Base-by-base conservation (phyloP, 345 rosid genomes). In the Populus pruinosa region DNA sequence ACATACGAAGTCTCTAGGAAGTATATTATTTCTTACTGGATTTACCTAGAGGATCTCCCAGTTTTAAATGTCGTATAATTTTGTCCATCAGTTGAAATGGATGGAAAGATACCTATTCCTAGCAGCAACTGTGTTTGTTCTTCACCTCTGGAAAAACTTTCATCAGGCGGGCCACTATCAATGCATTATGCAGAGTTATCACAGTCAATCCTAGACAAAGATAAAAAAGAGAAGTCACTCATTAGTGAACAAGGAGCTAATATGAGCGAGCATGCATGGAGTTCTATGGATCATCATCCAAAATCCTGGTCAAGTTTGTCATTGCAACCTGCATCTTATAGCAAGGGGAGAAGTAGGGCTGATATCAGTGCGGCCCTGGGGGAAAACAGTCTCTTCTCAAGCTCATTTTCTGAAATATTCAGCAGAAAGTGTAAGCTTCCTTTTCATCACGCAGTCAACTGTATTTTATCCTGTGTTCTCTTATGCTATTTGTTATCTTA, bases 341-440 rank as follows among this genome's bases (percentile, higher is more conserved):
- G 59, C 75, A 77, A 80, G 67, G 84, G 73, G 76, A 47, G 84
- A 80, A 79, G 81, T 53, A 78, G 71, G 86, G 79, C 44, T 73
- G 81, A 87, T 82, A 70, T 69, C 63, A 49, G 43, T 69, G 65
- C 41, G 23, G 80, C 81, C 67, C 89, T 85, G 85, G 88, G 87
- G 86, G 99, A 95, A 83, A 93, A 92, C 87, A 91, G 99, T 83
- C 88, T 95, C 73, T 95, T 95, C 86, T 95, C 99, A n/a, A 93
- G 98, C 87, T 95, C 99, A 31, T 70, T 95, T 79, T 95, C 99
- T 23, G 99, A 95, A 56, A 74, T 93, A 74, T 92, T 92, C 79
- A 91, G 77, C 77, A 82, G 87, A 79, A 92, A 91, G 76, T 74
- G 99, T 92, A 89, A 87, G 94, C 61, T 36, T 63, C 20, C 41